These are phyloP conservation scores for Sarocladium kiliense DNA, from an alignment of 2,329 filamentous ascomycete genomes.

Conservation along the genomic window DNA sequence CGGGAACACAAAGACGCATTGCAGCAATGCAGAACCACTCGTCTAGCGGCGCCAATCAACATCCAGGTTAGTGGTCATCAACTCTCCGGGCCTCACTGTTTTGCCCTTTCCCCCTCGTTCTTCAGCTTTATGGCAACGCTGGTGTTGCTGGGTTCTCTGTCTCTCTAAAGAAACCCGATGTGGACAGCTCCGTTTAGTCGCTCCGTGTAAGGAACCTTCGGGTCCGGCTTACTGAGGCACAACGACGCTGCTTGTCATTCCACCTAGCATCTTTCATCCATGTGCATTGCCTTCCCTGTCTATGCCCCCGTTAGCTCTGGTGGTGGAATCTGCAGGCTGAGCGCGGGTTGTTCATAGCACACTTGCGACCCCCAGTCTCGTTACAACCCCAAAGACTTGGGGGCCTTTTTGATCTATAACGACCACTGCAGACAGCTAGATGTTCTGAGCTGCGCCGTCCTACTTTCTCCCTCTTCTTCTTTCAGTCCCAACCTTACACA, in stretches of 20 bases:
- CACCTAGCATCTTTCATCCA: neutral
- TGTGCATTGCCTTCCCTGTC: neutral
- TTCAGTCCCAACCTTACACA: neutral
- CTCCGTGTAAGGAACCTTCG: neutral
- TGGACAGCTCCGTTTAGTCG: neutral
- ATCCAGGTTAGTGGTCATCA: slow-evolving; percentile 5
- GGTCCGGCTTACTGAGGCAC: neutral
- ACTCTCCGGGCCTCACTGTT: neutral
- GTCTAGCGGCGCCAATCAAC: slow-evolving; percentile 9
- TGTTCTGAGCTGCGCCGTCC: neutral
- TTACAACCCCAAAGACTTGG: slow-evolving; percentile 7
- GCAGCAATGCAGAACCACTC: slow-evolving; percentile 9
- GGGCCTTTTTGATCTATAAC: slow-evolving; percentile 2
- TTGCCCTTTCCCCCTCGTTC: neutral
- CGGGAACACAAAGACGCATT: neutral
- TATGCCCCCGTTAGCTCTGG: neutral
- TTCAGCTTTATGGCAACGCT: neutral
- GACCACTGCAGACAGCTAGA: neutral
- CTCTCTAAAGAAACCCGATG: neutral
- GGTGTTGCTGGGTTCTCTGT: neutral
- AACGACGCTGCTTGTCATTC: neutral
- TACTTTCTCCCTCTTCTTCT: neutral
- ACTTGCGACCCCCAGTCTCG: neutral
- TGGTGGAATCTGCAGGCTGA: neutral
- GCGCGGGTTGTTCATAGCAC: neutral